These are phyloP conservation scores for Ceratocystis harringtonii DNA, from an alignment of 2,329 filamentous ascomycete species.

Conservation along the genomic window DNA sequence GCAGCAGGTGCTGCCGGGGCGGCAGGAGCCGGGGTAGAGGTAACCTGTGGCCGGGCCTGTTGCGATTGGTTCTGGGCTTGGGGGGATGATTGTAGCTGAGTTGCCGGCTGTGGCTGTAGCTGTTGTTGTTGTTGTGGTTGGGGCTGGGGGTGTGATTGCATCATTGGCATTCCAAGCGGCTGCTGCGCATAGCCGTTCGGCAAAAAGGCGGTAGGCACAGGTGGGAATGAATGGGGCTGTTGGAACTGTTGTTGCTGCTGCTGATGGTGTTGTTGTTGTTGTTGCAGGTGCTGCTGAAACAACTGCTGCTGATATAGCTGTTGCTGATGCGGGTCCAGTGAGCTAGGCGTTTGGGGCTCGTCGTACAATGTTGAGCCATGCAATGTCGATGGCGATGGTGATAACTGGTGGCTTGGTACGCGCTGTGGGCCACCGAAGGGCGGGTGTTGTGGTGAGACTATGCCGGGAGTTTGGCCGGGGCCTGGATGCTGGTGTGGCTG, in stretches of 20 bases:
- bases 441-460: not conserved
- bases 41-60: not conserved
- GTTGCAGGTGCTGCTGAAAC: not conserved
- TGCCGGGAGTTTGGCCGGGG: not conserved
- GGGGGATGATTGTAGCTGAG: not conserved
- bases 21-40: not conserved
- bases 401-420: not conserved
- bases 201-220: not conserved
- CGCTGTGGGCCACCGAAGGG: not conserved
- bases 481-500: not conserved
- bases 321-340: not conserved
- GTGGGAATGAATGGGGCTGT: not conserved
- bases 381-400: slow-evolving; percentile 1
- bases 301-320: not conserved
- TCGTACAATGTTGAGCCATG: slow-evolving; percentile 1
- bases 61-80: not conserved
- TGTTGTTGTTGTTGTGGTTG: slow-evolving; percentile 10
- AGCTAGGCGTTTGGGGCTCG: not conserved
- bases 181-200: not conserved
- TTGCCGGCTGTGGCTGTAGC: not conserved
- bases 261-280: not conserved
- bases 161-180: not conserved
- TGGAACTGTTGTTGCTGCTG: not conserved
- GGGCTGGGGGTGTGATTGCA: not conserved
- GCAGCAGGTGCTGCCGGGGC: not conserved